phyloP scores from a whole-genome alignment of 2,329 filamentous ascomycete species.

The Ambrosiella xylebori region DNA sequence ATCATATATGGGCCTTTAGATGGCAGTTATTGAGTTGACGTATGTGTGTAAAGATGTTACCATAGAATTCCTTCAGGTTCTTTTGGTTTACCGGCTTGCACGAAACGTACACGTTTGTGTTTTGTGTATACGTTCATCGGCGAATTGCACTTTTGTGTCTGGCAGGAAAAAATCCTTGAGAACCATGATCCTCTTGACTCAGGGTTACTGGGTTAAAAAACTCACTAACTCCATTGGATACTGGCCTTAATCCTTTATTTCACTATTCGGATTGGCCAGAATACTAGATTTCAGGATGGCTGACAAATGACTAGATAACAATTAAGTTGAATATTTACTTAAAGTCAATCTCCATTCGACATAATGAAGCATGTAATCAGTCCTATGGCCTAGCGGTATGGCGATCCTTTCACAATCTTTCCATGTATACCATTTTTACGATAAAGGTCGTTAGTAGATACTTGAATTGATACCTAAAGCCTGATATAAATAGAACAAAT shows the following conservation, averaged over 20 bases:
- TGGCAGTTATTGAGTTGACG: no score
- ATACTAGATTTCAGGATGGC: no score
- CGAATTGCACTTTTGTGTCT: background rate
- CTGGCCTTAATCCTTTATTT: no score
- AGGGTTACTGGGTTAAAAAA: no score
- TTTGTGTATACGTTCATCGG: background rate
- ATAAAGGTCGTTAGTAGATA: background rate
- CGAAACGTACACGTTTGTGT: background rate
- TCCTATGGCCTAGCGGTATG: constrained; percentile 16
- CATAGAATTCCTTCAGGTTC: background rate
- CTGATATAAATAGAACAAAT: background rate
- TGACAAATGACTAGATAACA: background rate
- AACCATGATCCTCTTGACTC: background rate
- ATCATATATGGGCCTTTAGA: background rate
- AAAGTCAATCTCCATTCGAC: background rate
- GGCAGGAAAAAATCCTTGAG: background rate
- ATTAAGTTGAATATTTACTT: background rate
- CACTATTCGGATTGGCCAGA: no score
- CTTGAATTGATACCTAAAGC: background rate
- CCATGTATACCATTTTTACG: background rate
- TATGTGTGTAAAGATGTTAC: no score
- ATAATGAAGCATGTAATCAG: background rate
- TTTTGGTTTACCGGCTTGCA: background rate
- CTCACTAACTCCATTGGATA: no score
- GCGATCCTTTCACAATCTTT: constrained; percentile 14